Evolutionary conservation across 306 rosid species (phyloP).

Genomic region (Oxytropis ochrocephala): DNA sequence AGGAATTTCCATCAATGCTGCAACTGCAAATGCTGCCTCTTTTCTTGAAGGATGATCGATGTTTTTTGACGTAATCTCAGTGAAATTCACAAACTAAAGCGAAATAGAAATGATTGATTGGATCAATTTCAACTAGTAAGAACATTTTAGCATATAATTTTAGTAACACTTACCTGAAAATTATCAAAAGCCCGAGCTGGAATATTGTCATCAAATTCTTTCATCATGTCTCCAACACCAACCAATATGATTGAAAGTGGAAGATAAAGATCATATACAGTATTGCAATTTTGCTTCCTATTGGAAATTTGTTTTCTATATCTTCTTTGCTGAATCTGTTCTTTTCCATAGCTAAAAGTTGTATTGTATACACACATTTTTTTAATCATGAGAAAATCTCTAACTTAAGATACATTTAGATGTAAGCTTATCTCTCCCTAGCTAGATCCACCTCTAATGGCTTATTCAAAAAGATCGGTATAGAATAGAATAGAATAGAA

Average conservation of each 20-base stretch:
- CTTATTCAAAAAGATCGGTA: neutral
- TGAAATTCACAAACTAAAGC: constrained; percentile 10
- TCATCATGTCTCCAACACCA: too few species aligned
- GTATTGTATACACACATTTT: neutral
- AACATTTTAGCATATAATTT: neutral
- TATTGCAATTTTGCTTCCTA: neutral
- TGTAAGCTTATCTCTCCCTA: neutral
- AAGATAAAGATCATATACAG: neutral
- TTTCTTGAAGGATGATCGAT: neutral
- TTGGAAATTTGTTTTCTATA: too few species aligned
- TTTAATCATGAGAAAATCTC: too few species aligned
- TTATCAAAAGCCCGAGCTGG: constrained; percentile 66
- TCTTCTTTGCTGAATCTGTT: neutral
- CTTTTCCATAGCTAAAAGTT: neutral
- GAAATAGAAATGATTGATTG: too few species aligned
- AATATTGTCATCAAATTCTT: constrained; percentile 1
- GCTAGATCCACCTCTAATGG: neutral
- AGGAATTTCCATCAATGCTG: too few species aligned
- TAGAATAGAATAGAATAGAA: too few species aligned
- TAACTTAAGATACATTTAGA: too few species aligned
- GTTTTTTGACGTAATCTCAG: too few species aligned
- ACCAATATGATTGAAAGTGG: constrained; percentile 39
- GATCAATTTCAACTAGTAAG: too few species aligned
- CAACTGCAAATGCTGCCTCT: too few species aligned
- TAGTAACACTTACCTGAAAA: constrained; percentile 64